Evolutionary conservation across 768 basidiomycete genomes (phyloP), one percentile per base, ranked within the genome.

Genomic region (Nevesoporus exiguus): DNA sequence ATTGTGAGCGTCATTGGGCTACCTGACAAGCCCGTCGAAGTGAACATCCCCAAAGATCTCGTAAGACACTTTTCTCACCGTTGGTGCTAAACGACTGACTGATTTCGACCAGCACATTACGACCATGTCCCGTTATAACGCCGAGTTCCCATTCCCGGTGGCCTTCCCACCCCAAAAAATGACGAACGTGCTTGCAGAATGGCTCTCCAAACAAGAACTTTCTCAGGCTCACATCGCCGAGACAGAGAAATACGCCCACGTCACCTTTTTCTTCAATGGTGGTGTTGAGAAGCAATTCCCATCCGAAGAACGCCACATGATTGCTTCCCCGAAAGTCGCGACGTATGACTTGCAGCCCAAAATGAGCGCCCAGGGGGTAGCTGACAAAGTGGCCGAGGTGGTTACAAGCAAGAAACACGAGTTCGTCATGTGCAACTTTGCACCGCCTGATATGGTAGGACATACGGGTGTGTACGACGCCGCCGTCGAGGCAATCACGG

Each of bases 201-300:
- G 90, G 88, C 79, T 97, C 22, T 76, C 82, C 31, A 87, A 84
- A 63, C 73, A 93, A 54, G 90, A 80, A 9, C 66, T 89, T 54
- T 91, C 86, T 67, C 95, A 97, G 65, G 86, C 86, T 3, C 94
- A 96, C 65, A 83, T 97, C 50, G 94, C 93, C 81, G 94, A 97
- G 71, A 96, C 94, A n/a, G 94, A 96, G 70, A 96, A 98, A 73
- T 98, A 95, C 71, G 93, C 93, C 2, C 94, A 98, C 66, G 91
- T 98, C 51, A 98, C 94, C 0, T 96, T 97, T 79, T 97, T 96
- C 81, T 96, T 97, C 81, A 97, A 96, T 71, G 95, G 94, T 14
- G 94, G 94, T 52, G 85, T 93, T 27, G 95, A 97, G 77, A 90
- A 93, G 67, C 90, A 95, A 64, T 98, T 90, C 71, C 77, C 81